Percentiles rank a stretch among this genome's conserved stretches.
phyloP scores from a whole-genome alignment of 2,329 filamentous ascomycete species.

The Thelonectria discophora region DNA sequence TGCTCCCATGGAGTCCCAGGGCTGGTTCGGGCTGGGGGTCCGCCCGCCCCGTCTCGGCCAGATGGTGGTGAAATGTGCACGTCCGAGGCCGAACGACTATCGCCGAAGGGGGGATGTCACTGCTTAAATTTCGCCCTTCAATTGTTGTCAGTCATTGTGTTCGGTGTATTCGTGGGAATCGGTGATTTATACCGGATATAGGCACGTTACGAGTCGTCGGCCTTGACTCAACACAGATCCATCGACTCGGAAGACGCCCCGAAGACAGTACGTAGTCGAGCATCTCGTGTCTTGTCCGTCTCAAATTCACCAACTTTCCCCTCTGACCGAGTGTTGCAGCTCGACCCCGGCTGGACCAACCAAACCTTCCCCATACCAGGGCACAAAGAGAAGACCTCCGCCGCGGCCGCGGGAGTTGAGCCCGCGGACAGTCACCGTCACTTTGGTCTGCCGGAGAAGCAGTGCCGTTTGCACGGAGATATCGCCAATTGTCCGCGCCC shows the following conservation, averaged over 20 bases:
- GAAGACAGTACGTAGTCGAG: background rate
- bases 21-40: conserved; percentile 6
- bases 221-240: background rate
- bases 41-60: background rate
- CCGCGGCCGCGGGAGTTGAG: conserved; percentile 7
- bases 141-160: no score
- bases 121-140: background rate
- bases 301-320: background rate
- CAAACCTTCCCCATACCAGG: conserved; percentile 5
- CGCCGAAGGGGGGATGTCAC: conserved; percentile 11
- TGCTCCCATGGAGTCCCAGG: background rate
- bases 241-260: background rate
- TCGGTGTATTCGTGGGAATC: conserved; percentile 4
- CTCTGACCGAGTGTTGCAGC: conserved; percentile 4
- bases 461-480: conserved; percentile 6
- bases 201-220: background rate
- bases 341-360: background rate
- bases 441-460: background rate
- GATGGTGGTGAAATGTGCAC: background rate
- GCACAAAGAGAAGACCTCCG: background rate
- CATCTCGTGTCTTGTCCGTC: conserved; percentile 1
- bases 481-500: background rate
- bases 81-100: conserved; percentile 15
- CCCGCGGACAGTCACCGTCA: conserved; percentile 8
- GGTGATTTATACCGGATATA: conserved; percentile 4